Evolutionary conservation across 306 rosid species (phyloP), one percentile per base, ranked within the genome.

Genomic region (Vigna unguiculata): DNA sequence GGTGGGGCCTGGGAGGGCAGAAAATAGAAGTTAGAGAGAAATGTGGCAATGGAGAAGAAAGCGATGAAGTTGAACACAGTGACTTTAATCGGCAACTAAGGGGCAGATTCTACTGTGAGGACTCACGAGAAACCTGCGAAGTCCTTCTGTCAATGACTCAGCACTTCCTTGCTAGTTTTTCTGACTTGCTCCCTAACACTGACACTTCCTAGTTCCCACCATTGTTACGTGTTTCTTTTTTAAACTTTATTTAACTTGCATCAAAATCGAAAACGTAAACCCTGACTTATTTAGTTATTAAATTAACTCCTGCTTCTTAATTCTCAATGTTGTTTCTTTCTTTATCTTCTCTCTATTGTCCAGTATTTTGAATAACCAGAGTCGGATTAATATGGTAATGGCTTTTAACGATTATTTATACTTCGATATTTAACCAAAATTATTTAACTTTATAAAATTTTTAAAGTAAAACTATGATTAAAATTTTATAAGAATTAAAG

Each of bases 51-150:
- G 65, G 45, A 11, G 36, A 32, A 64, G 62, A 54, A 28, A 40
- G 80, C 8, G 15, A 22, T 34, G 43, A 76, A 38, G 4, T 17
- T 5, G 55, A 72, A 52, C 2, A 48, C 6, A 2, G 45, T 9
- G 45, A 40, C 46, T 36, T 14, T n/a, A 15, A 6, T 30, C 32
- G 66, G 45, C 14, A 32, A 28, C 1, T 3, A 13, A 17, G 32
- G 10, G 38, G 15, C 38, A 40, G 17, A 54, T 1, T 14, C 43
- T 4, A 60, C 30, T 2, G 17, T 19, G 41, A 19, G 28, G 62
- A 67, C 24, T 75, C 81, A 81, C 84, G 81, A 75, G 81, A 59
- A 81, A 30, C n/a, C 64, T 67, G 77, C 15, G 9, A 30, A 25
- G 19, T 9, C 21, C 52, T 40, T 24, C 67, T 54, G 74, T 46